These are phyloP conservation scores for Fraxinus nigra DNA, from an alignment of 305 asterid genomes.

Conservation along the genomic window DNA sequence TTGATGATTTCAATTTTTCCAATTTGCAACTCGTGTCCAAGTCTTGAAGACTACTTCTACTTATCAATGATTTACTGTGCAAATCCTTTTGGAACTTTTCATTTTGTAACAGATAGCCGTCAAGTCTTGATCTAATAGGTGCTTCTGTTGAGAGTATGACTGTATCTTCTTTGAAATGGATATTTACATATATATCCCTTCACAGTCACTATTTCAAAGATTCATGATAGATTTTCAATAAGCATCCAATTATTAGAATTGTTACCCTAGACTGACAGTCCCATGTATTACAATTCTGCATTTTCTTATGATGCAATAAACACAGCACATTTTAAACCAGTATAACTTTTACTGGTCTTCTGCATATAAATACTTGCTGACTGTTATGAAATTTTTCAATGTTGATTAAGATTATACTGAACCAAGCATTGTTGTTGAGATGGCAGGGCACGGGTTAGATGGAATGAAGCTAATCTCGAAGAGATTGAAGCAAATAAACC, in stretches of 20 bases:
- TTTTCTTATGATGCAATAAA: background rate
- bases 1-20: background rate
- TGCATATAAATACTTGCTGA: background rate
- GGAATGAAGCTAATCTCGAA: background rate
- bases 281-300: background rate
- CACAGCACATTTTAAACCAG: background rate
- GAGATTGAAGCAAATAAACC: constrained; percentile 74
- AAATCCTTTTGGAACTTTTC: background rate
- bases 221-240: background rate
- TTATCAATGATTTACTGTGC: background rate
- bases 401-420: constrained; percentile 21
- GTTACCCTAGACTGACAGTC: background rate
- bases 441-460: constrained; percentile 1
- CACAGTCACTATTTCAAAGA: background rate
- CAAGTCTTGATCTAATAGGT: background rate
- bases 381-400: background rate
- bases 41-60: background rate
- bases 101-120: background rate
- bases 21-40: background rate
- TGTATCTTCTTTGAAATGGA: background rate
- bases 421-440: background rate
- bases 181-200: background rate
- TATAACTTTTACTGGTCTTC: background rate
- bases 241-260: background rate
- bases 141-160: background rate